Conservation (phyloP, 2,329 filamentous ascomycete genomes). For the Cordyceps fumosorosea region DNA sequence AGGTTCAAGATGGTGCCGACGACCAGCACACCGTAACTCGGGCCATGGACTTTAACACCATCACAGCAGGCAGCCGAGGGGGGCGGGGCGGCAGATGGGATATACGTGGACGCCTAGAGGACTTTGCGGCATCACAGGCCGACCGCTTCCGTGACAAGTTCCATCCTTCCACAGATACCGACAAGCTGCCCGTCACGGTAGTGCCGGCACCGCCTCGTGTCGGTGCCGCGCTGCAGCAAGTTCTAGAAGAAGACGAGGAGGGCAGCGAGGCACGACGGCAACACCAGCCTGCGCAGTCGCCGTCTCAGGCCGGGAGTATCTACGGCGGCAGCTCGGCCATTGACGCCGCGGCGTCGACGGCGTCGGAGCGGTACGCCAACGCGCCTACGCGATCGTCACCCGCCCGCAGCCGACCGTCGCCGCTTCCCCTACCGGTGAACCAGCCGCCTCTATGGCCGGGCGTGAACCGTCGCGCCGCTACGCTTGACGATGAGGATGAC, state of each 20-base stretch:
- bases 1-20: neutral
- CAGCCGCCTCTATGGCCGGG: slow-evolving; percentile 40
- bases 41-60: neutral
- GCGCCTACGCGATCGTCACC: slow-evolving; percentile 16
- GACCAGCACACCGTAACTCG: neutral
- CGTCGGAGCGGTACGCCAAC: neutral
- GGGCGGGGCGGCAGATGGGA: slow-evolving; percentile 41
- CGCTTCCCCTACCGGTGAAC: slow-evolving; percentile 20
- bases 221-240: slow-evolving; percentile 48
- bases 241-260: slow-evolving; percentile 49
- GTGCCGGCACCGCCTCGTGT: slow-evolving; percentile 56
- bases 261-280: neutral
- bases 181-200: slow-evolving; percentile 50
- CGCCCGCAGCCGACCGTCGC: slow-evolving; percentile 17
- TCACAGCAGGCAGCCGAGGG: neutral
- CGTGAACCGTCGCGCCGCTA: slow-evolving; percentile 26
- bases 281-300: neutral
- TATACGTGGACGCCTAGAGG: slow-evolving; percentile 49
- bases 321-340: slow-evolving; percentile 9
- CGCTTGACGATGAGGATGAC: slow-evolving; percentile 28
- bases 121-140: slow-evolving; percentile 55
- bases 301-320: neutral
- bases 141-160: slow-evolving; percentile 53
- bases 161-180: slow-evolving; percentile 46
- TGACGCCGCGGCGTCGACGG: neutral